Evolutionary conservation across 2,329 filamentous ascomycete species (phyloP).

Genomic region (Colletotrichum eremochloae): DNA sequence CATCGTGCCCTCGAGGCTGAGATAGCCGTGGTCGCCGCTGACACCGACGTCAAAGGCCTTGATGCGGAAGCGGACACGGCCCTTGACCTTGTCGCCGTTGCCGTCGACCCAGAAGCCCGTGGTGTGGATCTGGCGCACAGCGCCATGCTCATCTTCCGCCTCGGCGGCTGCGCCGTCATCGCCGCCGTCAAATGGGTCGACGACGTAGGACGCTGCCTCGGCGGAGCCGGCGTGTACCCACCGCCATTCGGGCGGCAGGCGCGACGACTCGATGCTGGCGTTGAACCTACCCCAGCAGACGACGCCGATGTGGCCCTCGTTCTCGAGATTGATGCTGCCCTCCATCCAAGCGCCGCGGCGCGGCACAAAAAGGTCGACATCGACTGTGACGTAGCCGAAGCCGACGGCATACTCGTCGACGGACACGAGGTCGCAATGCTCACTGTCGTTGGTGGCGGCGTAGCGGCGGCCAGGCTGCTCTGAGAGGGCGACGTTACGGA

Average conservation of each 20-base stretch:
- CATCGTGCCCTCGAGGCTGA: slow-evolving; percentile 92
- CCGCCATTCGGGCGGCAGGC: slow-evolving; percentile 83
- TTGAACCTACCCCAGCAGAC: slow-evolving; percentile 95
- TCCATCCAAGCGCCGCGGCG: slow-evolving; percentile 79
- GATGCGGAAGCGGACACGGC: slow-evolving; percentile 81
- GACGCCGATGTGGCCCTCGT: slow-evolving; percentile 88
- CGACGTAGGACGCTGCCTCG: slow-evolving; percentile 57
- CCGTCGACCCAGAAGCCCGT: slow-evolving; percentile 83
- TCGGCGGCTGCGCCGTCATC: slow-evolving; percentile 54
- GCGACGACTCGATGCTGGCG: slow-evolving; percentile 82
- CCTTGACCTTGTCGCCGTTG: slow-evolving; percentile 76
- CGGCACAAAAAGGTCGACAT: slow-evolving; percentile 87
- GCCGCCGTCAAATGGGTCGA: slow-evolving; percentile 38
- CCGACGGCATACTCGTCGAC: slow-evolving; percentile 88
- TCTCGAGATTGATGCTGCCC: slow-evolving; percentile 87
- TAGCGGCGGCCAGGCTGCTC: slow-evolving; percentile 65
- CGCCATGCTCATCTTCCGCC: slow-evolving; percentile 64
- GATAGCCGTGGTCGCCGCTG: slow-evolving; percentile 81
- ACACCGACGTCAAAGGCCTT: slow-evolving; percentile 86
- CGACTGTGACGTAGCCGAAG: slow-evolving; percentile 89
- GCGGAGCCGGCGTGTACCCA: slow-evolving; percentile 74
- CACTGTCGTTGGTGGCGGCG: slow-evolving; percentile 62
- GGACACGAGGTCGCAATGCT: slow-evolving; percentile 60
- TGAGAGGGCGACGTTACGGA: slow-evolving; percentile 76
- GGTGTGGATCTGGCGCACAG: slow-evolving; percentile 65